These are phyloP conservation scores for Cucurbita argyrosperma DNA, from an alignment of 306 rosid species.

Conservation along the genomic window DNA sequence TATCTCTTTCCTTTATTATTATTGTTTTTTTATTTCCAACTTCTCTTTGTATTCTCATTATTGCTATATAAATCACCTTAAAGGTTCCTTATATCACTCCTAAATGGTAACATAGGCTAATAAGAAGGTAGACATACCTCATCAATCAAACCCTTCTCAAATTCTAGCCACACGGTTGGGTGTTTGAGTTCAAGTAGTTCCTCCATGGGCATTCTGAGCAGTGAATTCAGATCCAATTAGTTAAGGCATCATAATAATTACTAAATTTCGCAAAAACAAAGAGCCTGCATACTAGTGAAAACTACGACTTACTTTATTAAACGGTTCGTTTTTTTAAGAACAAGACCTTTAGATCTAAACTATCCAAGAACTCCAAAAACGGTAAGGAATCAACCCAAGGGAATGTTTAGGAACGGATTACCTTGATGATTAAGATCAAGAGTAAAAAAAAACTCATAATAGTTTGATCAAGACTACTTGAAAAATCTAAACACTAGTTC, in stretches of 20 bases:
- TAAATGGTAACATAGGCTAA: background rate
- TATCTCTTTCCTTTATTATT: background rate
- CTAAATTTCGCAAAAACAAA: background rate
- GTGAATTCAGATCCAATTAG: constrained; percentile 9
- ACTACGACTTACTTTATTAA: background rate
- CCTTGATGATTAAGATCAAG: too few species aligned
- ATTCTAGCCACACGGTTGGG: constrained; percentile 77
- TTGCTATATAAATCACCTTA: background rate
- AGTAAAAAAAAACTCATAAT: too few species aligned
- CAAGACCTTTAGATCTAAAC: too few species aligned
- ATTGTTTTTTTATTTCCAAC: background rate
- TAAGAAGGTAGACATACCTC: constrained; percentile 45
- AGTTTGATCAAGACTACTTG: too few species aligned
- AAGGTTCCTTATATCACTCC: background rate
- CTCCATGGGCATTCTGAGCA: constrained; percentile 55
- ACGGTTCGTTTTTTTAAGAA: background rate
- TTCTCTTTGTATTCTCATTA: background rate
- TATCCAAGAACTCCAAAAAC: too few species aligned
- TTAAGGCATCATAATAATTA: background rate
- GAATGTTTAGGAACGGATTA: too few species aligned
- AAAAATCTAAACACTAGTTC: too few species aligned
- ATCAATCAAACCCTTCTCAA: constrained; percentile 76
- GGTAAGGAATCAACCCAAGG: too few species aligned
- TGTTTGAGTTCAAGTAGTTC: constrained; percentile 71
- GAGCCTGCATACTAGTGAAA: background rate